Percentiles rank a stretch among this genome's conserved stretches.
Evolutionary conservation across 2,329 filamentous ascomycete species (phyloP).

Genomic region (Colletotrichum abscissum): DNA sequence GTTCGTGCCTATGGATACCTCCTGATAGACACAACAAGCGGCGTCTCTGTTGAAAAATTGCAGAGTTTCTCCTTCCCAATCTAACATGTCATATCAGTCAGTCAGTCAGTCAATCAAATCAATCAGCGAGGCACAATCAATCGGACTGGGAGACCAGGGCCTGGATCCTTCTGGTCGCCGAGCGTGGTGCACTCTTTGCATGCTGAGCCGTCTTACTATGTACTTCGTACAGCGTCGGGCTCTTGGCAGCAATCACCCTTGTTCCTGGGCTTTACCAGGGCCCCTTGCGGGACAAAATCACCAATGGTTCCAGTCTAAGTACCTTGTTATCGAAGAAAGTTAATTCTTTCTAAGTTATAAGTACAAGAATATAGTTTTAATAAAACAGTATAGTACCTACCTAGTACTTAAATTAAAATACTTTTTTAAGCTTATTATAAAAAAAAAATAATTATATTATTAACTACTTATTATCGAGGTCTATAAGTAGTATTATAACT

Average conservation of each 20-base stretch:
- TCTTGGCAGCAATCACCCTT: neutral
- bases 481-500: no score
- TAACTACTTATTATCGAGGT: no score
- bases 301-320: neutral
- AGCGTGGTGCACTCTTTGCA: neutral
- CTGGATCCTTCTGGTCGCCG: conserved; percentile 17
- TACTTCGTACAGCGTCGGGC: neutral
- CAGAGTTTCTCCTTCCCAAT: neutral
- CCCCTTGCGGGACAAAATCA: conserved; percentile 4
- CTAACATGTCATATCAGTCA: conserved; percentile 13
- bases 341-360: no score
- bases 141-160: neutral
- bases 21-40: neutral
- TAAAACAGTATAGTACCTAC: no score
- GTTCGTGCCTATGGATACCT: neutral
- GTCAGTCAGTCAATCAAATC: conserved; percentile 1
- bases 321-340: no score
- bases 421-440: no score
- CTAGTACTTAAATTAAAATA: no score
- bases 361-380: no score
- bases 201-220: neutral
- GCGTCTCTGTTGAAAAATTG: neutral
- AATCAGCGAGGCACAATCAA: conserved; percentile 4
- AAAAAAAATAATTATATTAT: no score
- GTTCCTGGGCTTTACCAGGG: neutral